phyloP scores from a whole-genome alignment of 2,329 filamentous ascomycete species.

The Emericellopsis cladophorae region DNA sequence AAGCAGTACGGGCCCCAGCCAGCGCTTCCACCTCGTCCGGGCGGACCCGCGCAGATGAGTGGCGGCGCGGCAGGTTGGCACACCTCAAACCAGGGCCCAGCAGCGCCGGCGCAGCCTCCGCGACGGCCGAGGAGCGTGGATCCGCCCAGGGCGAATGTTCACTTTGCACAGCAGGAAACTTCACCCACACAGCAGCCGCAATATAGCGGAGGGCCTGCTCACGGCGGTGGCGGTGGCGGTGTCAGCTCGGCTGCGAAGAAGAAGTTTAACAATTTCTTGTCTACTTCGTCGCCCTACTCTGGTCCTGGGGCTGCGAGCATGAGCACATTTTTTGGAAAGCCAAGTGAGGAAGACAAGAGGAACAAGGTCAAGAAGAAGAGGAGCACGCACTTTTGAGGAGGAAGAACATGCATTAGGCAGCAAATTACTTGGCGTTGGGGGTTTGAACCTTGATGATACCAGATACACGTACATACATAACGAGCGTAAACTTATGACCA shows the following conservation, averaged over 20 bases:
- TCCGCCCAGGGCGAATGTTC: constrained; percentile 11
- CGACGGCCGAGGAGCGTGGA: constrained; percentile 34
- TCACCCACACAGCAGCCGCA: constrained; percentile 7
- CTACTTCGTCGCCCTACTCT: constrained; percentile 16
- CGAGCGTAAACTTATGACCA: no score
- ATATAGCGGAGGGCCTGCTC: constrained; percentile 10
- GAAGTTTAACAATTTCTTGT: constrained; percentile 16
- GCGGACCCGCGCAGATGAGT: constrained; percentile 3
- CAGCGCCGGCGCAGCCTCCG: constrained; percentile 21
- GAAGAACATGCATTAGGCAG: no score
- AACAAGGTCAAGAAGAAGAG: constrained; percentile 34
- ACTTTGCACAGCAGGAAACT: constrained; percentile 1
- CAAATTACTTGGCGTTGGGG: no score
- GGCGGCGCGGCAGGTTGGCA: constrained; percentile 5
- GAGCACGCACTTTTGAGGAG: constrained; percentile 28
- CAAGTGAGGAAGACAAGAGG: constrained; percentile 20
- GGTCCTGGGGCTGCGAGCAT: constrained; percentile 28
- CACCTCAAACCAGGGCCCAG: constrained; percentile 6
- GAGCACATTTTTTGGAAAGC: constrained; percentile 26
- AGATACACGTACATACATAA: no score
- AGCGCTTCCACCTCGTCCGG: constrained; percentile 18
- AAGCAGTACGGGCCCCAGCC: constrained; percentile 50
- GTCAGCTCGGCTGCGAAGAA: constrained; percentile 5
- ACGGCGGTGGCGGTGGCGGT: constrained; percentile 2
- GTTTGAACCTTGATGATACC: no score